Base-by-base conservation (phyloP, 805 yeast species). In the Candida nanaspora region DNA sequence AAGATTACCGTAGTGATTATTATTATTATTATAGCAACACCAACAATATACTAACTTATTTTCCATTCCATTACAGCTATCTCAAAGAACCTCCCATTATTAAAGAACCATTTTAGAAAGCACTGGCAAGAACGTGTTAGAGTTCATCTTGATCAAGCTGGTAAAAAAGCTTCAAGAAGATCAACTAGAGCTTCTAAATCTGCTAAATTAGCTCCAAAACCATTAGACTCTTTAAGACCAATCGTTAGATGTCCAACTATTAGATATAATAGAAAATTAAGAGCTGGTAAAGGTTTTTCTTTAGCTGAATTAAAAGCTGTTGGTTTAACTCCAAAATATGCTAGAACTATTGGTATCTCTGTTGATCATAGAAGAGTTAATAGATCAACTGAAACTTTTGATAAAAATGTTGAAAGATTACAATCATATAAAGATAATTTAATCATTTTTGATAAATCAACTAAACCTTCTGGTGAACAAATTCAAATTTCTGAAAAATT, bases 121-220 rank as follows among this genome's bases (percentile, higher is more conserved):
- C 91, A 91, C 95, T 93, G 98, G 98, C 98, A 93, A 79, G 95
- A 87, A 76, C 86, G 98, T 69, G 99, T 93, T 81, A 86, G 80
- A 72, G 96, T 87, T 65, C 98, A 94, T 88, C 85, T 93, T 70
- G 97, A 93, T 91, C 98, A 93, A 81, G 96, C 98, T 68, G 98
- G 98, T 72, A 88, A 91, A 83, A 93, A 93, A 83, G 88, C 76
- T 66, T 82, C 95, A 55, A 88, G 98, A 83, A 85, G 98, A 78
- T 77, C 75, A 57, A 84, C 96, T 57, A 87, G 98, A 77, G 83
- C 86, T 68, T 63, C 82, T 62, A 89, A 85, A 79, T 95, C 96
- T 62, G 96, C 96, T 62, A 76, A 76, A 69, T 73, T 83, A 61
- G 98, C 98, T 64, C 98, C 98, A 76, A 89, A 86, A 69, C 98